Evolutionary conservation across 106 monocot genomes (phyloP), one percentile per base, ranked within the genome.

Genomic region (Dendrobium nobile): DNA sequence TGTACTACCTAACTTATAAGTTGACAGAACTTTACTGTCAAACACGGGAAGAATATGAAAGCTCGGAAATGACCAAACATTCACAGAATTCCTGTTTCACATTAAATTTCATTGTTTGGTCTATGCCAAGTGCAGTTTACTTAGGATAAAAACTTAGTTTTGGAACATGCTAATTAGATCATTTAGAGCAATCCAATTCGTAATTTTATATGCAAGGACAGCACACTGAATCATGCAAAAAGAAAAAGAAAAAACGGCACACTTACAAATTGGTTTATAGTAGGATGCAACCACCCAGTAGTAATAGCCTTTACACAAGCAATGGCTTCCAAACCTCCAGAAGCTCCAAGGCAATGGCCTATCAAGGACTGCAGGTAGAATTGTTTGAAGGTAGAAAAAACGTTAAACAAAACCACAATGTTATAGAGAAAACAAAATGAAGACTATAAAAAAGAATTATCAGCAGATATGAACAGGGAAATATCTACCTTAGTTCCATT

Each of bases 191-290:
- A 24, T 64, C 64, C 24, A 64, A 64, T 24, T 31, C 70, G 2
- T 70, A 33, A 61, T 61, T 61, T 5, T 33, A 28, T 15, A 70
- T 27, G 9, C 1, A 37, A 31, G 4, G 33, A 11, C 33, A 33
- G 31, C 22, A 33, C 67, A 70, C 31, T 22, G 8, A 31, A 16
- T 33, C 70, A 70, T 67, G 70, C 70, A 70, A 18, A 43, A 28
- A 28, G 28, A 28, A 28, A 28, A 74, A 42, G 19, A 74, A 20
- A 82, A 24, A 54, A 84, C 3, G 54, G 26, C 7, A 26, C 72
- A 85, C 95, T 95, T 86, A 95, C 95, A 88, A 95, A 99, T 85
- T 99, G 99, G 77, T 99, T 99, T 76, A 99, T 95, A 28, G 86
- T 77, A 31, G 95, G 95, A 85, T 93, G 93, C 58, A 95, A 76